Evolutionary conservation across 2,329 filamentous ascomycete genomes (phyloP).

Genomic region (Penicillium hesseltinei): DNA sequence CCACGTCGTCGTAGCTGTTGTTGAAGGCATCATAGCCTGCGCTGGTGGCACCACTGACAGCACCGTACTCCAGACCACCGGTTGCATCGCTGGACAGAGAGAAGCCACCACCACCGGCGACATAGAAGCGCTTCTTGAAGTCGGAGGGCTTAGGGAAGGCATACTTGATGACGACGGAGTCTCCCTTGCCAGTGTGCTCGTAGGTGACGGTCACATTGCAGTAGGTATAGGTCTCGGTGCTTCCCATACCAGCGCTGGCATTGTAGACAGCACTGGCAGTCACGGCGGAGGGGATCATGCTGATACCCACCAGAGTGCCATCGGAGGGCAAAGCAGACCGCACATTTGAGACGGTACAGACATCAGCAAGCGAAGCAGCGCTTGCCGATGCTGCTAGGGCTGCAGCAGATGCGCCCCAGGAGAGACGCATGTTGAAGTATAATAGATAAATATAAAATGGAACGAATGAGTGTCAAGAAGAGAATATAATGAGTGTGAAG

Average conservation of each 20-base stretch:
- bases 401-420: conserved; percentile 15
- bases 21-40: conserved; percentile 48
- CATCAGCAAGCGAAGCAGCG: conserved; percentile 39
- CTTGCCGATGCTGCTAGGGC: conserved; percentile 29
- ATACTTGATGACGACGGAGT: conserved; percentile 39
- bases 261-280: conserved; percentile 43
- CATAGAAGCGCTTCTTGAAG: conserved; percentile 49
- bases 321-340: conserved; percentile 44
- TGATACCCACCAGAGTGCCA: conserved; percentile 43
- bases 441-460: not conserved
- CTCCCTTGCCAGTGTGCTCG: conserved; percentile 43
- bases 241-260: conserved; percentile 26
- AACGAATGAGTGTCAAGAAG: not conserved
- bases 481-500: not conserved
- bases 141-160: conserved; percentile 37
- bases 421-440: conserved; percentile 25
- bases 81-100: conserved; percentile 39
- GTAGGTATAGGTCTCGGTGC: conserved; percentile 27
- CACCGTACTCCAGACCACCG: conserved; percentile 45
- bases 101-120: conserved; percentile 47
- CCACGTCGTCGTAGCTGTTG: conserved; percentile 37
- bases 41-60: conserved; percentile 43
- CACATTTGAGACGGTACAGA: conserved; percentile 47
- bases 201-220: conserved; percentile 48
- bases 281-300: conserved; percentile 43